Conservation (phyloP, 768 basidiomycete species). For the Suillus subluteus region DNA sequence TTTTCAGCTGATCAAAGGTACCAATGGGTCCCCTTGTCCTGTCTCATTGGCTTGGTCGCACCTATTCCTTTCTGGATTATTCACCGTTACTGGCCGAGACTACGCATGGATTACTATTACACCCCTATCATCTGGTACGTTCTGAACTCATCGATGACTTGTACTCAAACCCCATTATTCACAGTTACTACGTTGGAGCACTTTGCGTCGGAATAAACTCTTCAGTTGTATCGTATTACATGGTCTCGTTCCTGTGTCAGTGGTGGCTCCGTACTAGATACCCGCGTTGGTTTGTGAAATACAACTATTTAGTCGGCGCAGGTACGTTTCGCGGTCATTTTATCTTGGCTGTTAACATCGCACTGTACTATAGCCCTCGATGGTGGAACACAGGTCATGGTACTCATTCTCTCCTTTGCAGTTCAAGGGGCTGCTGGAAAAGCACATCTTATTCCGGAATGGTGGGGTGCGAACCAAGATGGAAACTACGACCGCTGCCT, state of each 20-base stretch:
- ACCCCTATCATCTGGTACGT: constrained; percentile 33
- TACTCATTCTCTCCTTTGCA: constrained; percentile 53
- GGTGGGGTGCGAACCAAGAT: constrained; percentile 56
- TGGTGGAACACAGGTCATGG: constrained; percentile 52
- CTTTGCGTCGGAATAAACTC: constrained; percentile 34
- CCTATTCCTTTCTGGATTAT: constrained; percentile 47
- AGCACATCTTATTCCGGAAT: constrained; percentile 50
- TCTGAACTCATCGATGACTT: constrained; percentile 1
- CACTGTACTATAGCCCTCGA: constrained; percentile 32
- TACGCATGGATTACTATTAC: constrained; percentile 30
- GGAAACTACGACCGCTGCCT: constrained; percentile 34
- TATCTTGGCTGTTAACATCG: not conserved
- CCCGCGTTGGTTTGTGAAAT: constrained; percentile 40
- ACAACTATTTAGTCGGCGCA: constrained; percentile 45
- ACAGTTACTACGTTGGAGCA: constrained; percentile 22
- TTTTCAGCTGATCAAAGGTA: constrained; percentile 36
- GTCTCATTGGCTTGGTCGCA: constrained; percentile 34
- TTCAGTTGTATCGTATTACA: constrained; percentile 18
- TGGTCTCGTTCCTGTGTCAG: constrained; percentile 37
- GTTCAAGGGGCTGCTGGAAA: constrained; percentile 55
- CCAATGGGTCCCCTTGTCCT: constrained; percentile 45
- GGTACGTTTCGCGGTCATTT: constrained; percentile 27
- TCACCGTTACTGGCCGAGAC: constrained; percentile 39
- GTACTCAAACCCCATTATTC: constrained; percentile 8
- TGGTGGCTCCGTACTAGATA: constrained; percentile 42